A percentile compares a stretch with the other conserved stretches of the same genome.
phyloP scores from a whole-genome alignment of 306 rosid species.

The Cucurbita argyrosperma region DNA sequence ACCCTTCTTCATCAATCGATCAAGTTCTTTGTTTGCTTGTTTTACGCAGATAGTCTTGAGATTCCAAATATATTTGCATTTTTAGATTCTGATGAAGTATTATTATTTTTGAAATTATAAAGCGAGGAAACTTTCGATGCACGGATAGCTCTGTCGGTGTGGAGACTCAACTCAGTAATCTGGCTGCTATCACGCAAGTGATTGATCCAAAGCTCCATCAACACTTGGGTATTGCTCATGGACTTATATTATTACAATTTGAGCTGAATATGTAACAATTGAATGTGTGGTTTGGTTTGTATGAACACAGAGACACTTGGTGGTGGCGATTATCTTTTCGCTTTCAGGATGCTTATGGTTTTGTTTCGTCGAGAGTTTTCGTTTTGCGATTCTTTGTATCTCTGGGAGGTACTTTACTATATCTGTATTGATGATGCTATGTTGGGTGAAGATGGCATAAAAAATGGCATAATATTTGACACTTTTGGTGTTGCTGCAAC shows the following conservation, averaged over 20 bases:
- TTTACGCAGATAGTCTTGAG: background rate
- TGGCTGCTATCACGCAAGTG: slow-evolving; percentile 89
- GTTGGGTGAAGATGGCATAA: background rate
- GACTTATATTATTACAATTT: background rate
- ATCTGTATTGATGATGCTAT: background rate
- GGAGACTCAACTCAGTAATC: slow-evolving; percentile 59
- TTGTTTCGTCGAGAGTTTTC: slow-evolving; percentile 95
- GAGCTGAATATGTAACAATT: slow-evolving; percentile 2
- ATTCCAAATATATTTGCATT: slow-evolving; percentile 2
- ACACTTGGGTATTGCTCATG: slow-evolving; percentile 61
- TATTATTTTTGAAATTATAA: slow-evolving; percentile 22
- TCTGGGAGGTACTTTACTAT: slow-evolving; percentile 75
- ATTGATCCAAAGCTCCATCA: slow-evolving; percentile 96
- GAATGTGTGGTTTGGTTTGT: slow-evolving; percentile 5
- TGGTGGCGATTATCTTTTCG: slow-evolving; percentile 92
- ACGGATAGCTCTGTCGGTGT: slow-evolving; percentile 80
- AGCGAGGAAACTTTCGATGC: slow-evolving; percentile 97
- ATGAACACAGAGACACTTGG: slow-evolving; percentile 72
- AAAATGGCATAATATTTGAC: background rate
- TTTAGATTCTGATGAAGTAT: slow-evolving; percentile 21
- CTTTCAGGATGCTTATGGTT: slow-evolving; percentile 99
- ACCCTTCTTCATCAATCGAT: slow-evolving; percentile 1
- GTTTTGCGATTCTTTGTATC: slow-evolving; percentile 88
- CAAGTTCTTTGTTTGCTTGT: background rate
- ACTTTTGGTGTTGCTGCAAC: slow-evolving; percentile 12